Evolutionary conservation across 768 basidiomycete genomes (phyloP).

Genomic region (Rhodocollybia butyracea): DNA sequence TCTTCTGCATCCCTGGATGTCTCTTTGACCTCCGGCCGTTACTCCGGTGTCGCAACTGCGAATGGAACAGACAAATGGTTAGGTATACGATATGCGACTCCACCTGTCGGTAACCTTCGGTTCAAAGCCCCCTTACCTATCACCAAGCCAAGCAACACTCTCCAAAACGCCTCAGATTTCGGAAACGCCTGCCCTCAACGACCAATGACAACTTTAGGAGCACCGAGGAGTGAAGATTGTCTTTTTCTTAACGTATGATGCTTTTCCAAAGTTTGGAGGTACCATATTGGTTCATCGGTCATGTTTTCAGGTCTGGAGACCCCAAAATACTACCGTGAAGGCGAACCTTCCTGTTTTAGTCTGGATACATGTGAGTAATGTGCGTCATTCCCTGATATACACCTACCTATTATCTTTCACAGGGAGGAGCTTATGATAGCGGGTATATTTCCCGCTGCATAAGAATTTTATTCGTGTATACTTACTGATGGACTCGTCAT

Average conservation of each 20-base stretch:
- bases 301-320: constrained; percentile 31
- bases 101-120: constrained; percentile 52
- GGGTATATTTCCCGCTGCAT: no score
- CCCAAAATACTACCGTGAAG: constrained; percentile 19
- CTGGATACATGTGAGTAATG: constrained; percentile 30
- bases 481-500: no score
- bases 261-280: neutral
- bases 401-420: neutral
- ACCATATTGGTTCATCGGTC: neutral
- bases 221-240: constrained; percentile 50
- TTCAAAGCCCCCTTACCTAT: constrained; percentile 55
- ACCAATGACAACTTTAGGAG: constrained; percentile 35
- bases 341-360: constrained; percentile 35
- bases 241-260: constrained; percentile 48
- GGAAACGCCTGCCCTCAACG: constrained; percentile 58
- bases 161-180: constrained; percentile 44
- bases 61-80: constrained; percentile 55
- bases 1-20: constrained; percentile 32
- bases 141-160: constrained; percentile 17
- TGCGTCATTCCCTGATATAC: neutral
- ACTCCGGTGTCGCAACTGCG: constrained; percentile 39
- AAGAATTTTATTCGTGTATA: no score
- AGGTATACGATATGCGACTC: constrained; percentile 57
- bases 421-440: constrained; percentile 49
- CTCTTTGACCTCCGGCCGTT: constrained; percentile 38